phyloP scores from a whole-genome alignment of 805 yeast species.

The Teunomyces kruisii region DNA sequence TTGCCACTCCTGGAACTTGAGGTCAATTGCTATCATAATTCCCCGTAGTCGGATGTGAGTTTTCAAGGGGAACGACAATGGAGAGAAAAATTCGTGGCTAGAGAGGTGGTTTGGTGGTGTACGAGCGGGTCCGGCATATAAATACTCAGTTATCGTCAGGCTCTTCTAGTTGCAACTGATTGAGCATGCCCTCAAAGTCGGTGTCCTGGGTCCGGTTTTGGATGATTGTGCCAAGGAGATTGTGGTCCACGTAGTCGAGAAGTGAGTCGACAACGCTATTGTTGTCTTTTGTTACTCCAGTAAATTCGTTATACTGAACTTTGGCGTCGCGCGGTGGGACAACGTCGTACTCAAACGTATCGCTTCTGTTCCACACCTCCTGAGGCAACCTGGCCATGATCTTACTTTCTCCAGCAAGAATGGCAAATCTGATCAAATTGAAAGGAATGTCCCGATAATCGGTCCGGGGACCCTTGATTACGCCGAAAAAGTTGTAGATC shows the following conservation, averaged over 20 bases:
- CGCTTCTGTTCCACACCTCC: constrained; percentile 58
- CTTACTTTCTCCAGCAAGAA: constrained; percentile 68
- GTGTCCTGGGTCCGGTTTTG: constrained; percentile 28
- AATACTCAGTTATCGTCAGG: constrained; percentile 3
- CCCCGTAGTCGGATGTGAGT: background rate
- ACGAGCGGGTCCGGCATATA: background rate
- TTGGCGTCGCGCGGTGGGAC: constrained; percentile 55
- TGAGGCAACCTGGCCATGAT: constrained; percentile 70
- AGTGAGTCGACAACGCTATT: constrained; percentile 28
- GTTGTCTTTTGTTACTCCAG: constrained; percentile 20
- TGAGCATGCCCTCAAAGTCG: constrained; percentile 17
- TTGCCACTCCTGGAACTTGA: constrained; percentile 38
- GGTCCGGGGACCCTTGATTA: constrained; percentile 3
- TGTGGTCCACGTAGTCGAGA: constrained; percentile 47
- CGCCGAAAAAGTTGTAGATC: constrained; percentile 13
- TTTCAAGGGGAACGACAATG: background rate
- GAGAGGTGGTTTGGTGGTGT: background rate
- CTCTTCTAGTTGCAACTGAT: constrained; percentile 20
- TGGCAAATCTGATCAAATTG: constrained; percentile 65
- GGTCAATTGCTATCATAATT: constrained; percentile 43
- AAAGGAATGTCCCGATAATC: constrained; percentile 45
- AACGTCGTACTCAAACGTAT: constrained; percentile 68
- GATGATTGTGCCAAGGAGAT: constrained; percentile 44
- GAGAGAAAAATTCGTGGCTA: background rate
- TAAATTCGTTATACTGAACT: constrained; percentile 39